Percentiles rank a stretch among this genome's conserved stretches.
These are phyloP conservation scores for Russula ochroleuca DNA, from an alignment of 768 basidiomycete genomes.

Conservation along the genomic window DNA sequence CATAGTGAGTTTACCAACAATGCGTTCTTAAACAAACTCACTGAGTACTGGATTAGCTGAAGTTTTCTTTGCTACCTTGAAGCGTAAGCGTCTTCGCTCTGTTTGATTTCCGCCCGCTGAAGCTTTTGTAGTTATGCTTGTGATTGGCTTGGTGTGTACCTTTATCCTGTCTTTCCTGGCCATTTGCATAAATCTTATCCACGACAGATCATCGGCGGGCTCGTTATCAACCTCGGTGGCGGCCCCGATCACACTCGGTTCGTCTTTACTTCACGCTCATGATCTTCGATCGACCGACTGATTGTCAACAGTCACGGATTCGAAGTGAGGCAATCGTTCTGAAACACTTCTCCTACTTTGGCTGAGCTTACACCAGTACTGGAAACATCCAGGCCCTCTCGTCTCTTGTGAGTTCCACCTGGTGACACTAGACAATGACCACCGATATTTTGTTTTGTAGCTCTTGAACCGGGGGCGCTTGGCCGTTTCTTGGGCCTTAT, in stretches of 20 bases:
- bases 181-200: neutral
- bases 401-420: constrained; percentile 19
- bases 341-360: neutral
- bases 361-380: constrained; percentile 17
- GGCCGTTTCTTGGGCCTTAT: constrained; percentile 26
- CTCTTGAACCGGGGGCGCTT: constrained; percentile 24
- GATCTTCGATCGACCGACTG: neutral
- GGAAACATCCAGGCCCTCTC: constrained; percentile 25
- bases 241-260: constrained; percentile 27
- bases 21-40: neutral
- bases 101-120: constrained; percentile 2
- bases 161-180: neutral
- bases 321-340: constrained; percentile 8
- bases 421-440: neutral
- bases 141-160: constrained; percentile 24
- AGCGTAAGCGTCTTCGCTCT: constrained; percentile 15
- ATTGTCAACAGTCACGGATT: constrained; percentile 23
- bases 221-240: constrained; percentile 24
- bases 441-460: constrained; percentile 3
- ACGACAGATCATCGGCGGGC: constrained; percentile 24
- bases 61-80: constrained; percentile 26
- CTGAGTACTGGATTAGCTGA: constrained; percentile 17
- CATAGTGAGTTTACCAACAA: constrained; percentile 11
- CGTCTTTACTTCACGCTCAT: neutral
- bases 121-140: constrained; percentile 24